Percentiles rank a stretch among this genome's conserved stretches.
These are phyloP conservation scores for Przewalskia tangutica DNA, from an alignment of 257 asterid species.

Conservation along the genomic window DNA sequence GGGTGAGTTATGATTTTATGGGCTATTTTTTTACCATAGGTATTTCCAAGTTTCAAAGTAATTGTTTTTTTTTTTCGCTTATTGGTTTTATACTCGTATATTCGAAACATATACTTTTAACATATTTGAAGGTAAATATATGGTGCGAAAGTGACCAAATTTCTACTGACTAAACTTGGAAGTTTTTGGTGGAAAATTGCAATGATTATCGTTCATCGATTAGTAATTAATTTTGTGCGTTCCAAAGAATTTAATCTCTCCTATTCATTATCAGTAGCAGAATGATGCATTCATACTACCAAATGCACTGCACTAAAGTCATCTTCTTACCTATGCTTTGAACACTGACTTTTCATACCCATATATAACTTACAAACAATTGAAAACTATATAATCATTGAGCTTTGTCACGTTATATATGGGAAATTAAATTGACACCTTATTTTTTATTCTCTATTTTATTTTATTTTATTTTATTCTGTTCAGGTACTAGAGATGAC, in stretches of 20 bases:
- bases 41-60: background rate
- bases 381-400: background rate
- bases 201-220: background rate
- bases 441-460: background rate
- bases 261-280: background rate
- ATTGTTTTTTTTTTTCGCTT: too few relatives aligned
- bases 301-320: background rate
- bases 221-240: background rate
- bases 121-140: background rate
- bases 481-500: fast-evolving
- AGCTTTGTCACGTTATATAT: background rate
- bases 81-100: background rate
- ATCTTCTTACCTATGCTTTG: background rate
- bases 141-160: background rate
- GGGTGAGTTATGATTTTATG: too few relatives aligned
- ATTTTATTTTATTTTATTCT: background rate
- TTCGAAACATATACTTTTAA: background rate
- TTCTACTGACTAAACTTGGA: background rate
- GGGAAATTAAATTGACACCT: background rate
- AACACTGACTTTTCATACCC: background rate
- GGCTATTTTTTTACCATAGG: too few relatives aligned
- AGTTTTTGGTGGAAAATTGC: background rate
- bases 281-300: background rate
- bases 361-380: background rate
- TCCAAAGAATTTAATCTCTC: background rate